Evolutionary conservation across 1,139 yeast species (phyloP).

Genomic region (Kodamaea sp.): DNA sequence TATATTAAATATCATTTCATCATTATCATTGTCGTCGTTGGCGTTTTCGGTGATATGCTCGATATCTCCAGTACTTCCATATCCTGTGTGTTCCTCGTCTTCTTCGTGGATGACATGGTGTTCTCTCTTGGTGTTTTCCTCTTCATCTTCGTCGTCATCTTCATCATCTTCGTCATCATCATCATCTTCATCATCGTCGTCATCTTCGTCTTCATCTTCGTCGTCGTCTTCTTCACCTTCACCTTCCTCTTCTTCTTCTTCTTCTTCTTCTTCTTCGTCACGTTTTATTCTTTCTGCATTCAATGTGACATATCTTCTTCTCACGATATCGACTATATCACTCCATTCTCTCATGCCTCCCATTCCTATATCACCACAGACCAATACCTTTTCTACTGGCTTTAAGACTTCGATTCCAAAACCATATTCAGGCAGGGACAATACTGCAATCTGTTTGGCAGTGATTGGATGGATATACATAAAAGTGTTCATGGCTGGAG

Average conservation of each 20-base stretch:
- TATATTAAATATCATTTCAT: conserved; percentile 42
- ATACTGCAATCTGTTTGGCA: conserved; percentile 68
- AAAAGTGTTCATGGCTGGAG: conserved; percentile 97
- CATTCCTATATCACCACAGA: conserved; percentile 95
- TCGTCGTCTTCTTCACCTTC: conserved; percentile 28
- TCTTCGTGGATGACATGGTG: conserved; percentile 11
- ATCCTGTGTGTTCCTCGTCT: no score
- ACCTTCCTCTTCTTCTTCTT: conserved; percentile 22
- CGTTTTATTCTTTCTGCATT: conserved; percentile 29
- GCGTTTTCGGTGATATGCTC: conserved; percentile 3
- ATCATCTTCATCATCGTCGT: conserved; percentile 38
- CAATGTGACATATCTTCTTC: conserved; percentile 48
- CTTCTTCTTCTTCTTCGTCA: conserved; percentile 25
- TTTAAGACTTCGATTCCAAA: conserved; percentile 72
- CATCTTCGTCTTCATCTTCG: conserved; percentile 34
- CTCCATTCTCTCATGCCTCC: conserved; percentile 99
- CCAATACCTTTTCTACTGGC: conserved; percentile 91
- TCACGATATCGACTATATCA: conserved; percentile 80
- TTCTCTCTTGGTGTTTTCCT: conserved; percentile 7
- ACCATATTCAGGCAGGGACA: conserved; percentile 45
- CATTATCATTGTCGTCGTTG: conserved; percentile 12
- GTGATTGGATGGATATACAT: conserved; percentile 96
- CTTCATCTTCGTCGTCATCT: conserved; percentile 30
- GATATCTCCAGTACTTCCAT: no score
- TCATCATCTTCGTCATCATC: conserved; percentile 41